These are phyloP conservation scores for Mucuna pruriens DNA, from an alignment of 306 rosid genomes.

Conservation along the genomic window DNA sequence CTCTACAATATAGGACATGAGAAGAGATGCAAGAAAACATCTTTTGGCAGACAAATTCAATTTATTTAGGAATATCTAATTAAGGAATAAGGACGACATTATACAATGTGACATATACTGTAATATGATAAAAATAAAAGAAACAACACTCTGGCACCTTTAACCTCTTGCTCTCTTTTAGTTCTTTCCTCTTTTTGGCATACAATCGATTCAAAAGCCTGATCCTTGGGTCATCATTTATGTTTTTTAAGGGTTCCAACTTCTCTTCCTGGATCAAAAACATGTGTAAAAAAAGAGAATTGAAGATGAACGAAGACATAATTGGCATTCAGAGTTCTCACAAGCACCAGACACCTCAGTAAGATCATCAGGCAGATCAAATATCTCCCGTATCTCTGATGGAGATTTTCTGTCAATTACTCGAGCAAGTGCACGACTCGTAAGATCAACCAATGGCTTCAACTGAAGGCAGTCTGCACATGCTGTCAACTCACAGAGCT, in stretches of 20 bases:
- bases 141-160: conserved; percentile 62
- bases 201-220: conserved; percentile 89
- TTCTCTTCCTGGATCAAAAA: conserved; percentile 84
- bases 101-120: background rate
- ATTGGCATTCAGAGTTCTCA: conserved; percentile 40
- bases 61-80: background rate
- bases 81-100: conserved; percentile 32
- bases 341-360: conserved; percentile 82
- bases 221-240: conserved; percentile 90
- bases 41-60: conserved; percentile 9
- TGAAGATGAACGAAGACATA: conserved; percentile 27
- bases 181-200: conserved; percentile 94
- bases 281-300: conserved; percentile 42
- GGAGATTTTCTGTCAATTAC: conserved; percentile 94
- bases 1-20: conserved; percentile 23
- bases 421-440: conserved; percentile 95
- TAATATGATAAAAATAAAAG: conserved; percentile 39
- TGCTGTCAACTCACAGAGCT: conserved; percentile 86
- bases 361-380: conserved; percentile 96
- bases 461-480: conserved; percentile 94
- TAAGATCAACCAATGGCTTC: conserved; percentile 96
- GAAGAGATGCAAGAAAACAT: conserved; percentile 28
- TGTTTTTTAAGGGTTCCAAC: conserved; percentile 85
- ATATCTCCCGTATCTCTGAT: conserved; percentile 91
- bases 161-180: conserved; percentile 80